phyloP scores from a whole-genome alignment of 2,329 filamentous ascomycete genomes.

The Alternaria brassicae region DNA sequence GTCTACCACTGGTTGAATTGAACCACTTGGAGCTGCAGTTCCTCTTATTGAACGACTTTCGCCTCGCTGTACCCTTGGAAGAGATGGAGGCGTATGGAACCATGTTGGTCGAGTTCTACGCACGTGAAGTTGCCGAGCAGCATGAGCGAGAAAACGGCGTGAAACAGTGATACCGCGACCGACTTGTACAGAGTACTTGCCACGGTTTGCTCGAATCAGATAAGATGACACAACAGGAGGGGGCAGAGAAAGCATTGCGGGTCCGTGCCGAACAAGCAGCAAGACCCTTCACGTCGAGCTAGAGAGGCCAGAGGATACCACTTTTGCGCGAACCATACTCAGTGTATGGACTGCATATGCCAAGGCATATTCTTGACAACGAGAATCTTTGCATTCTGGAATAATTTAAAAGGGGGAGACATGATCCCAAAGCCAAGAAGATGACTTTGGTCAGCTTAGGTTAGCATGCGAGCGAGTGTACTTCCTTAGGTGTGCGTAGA shows the following conservation, averaged over 20 bases:
- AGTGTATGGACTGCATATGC: constrained; percentile 3
- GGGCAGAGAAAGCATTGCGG: background rate
- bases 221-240: background rate
- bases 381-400: constrained; percentile 12
- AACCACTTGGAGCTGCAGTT: constrained; percentile 98
- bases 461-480: constrained; percentile 9
- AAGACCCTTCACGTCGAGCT: background rate
- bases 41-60: constrained; percentile 92
- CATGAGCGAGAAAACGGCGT: constrained; percentile 47
- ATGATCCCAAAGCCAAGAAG: background rate
- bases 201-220: background rate
- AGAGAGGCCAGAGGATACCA: constrained; percentile 7
- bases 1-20: constrained; percentile 86
- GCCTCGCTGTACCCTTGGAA: constrained; percentile 89
- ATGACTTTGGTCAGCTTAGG: constrained; percentile 15
- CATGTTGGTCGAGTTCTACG: constrained; percentile 98
- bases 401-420: constrained; percentile 6
- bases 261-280: constrained; percentile 1
- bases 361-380: constrained; percentile 6
- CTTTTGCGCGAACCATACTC: constrained; percentile 6
- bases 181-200: background rate
- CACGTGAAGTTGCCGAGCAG: constrained; percentile 81
- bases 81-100: constrained; percentile 97
- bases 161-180: constrained; percentile 17
- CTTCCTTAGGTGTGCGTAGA: constrained; percentile 23